phyloP scores from a whole-genome alignment of 257 asterid species.

The Solanum rostratum region DNA sequence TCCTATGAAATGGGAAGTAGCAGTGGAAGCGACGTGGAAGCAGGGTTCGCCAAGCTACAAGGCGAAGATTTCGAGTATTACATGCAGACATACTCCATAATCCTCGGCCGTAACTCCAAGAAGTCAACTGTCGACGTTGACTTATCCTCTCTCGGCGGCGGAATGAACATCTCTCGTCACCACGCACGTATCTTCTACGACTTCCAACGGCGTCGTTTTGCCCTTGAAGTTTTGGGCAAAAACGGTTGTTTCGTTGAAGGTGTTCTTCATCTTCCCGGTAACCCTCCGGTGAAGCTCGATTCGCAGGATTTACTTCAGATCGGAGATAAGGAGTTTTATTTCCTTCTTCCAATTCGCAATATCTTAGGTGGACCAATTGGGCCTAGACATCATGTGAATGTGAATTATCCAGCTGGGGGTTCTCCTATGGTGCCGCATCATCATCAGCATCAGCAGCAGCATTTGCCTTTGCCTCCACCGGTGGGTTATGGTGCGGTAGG shows the following conservation, averaged over 20 bases:
- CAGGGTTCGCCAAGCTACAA: slow-evolving; percentile 97
- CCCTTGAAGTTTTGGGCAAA: slow-evolving; percentile 89
- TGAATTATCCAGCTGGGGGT: slow-evolving; percentile 15
- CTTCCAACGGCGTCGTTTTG: slow-evolving; percentile 95
- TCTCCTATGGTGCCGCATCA: slow-evolving; percentile 23
- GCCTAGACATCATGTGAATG: slow-evolving; percentile 47
- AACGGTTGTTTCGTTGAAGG: slow-evolving; percentile 96
- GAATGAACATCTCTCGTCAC: slow-evolving; percentile 99
- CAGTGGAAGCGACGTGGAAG: slow-evolving; percentile 82
- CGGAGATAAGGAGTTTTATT: slow-evolving; percentile 91
- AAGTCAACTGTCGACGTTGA: slow-evolving; percentile 93
- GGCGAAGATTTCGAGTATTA: slow-evolving; percentile 97
- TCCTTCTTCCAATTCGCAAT: slow-evolving; percentile 73
- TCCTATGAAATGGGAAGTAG: slow-evolving; percentile 45
- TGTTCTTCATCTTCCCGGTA: slow-evolving; percentile 81
- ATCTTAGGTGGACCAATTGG: slow-evolving; percentile 79
- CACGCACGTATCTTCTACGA: slow-evolving; percentile 98
- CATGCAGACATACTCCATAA: slow-evolving; percentile 94
- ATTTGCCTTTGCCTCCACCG: slow-evolving; percentile 31
- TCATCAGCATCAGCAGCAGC: slow-evolving; percentile 15
- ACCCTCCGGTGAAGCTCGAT: slow-evolving; percentile 81
- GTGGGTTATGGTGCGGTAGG: slow-evolving; percentile 35
- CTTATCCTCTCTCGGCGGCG: slow-evolving; percentile 95
- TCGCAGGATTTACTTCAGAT: slow-evolving; percentile 90
- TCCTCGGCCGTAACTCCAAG: slow-evolving; percentile 93